phyloP scores from a whole-genome alignment of 202 grass and related monocot species.

The Carex arenaria region DNA sequence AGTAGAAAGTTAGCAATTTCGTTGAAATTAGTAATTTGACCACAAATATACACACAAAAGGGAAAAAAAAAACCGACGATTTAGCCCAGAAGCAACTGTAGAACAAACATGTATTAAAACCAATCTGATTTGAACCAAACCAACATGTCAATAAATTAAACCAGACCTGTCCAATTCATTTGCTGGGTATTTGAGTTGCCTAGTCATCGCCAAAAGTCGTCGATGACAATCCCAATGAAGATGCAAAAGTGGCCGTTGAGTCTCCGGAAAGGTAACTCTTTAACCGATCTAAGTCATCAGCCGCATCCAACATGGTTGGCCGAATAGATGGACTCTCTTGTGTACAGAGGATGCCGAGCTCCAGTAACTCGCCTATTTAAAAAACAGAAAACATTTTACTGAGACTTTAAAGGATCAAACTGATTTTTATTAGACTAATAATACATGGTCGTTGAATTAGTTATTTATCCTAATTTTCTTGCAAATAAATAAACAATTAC shows the following conservation, averaged over 20 bases:
- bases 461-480: not conserved
- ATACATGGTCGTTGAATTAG: not conserved
- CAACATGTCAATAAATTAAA: not conserved
- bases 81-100: not conserved
- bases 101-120: not conserved
- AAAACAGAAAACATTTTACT: not conserved
- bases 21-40: not conserved
- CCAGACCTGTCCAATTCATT: not conserved
- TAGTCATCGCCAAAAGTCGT: slow-evolving; percentile 49
- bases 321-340: slow-evolving; percentile 54
- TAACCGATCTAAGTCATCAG: slow-evolving; percentile 72
- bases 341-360: slow-evolving; percentile 71
- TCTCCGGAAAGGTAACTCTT: slow-evolving; percentile 76
- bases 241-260: slow-evolving; percentile 63
- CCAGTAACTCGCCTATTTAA: slow-evolving; percentile 52
- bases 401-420: no score
- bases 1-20: not conserved
- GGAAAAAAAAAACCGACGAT: not conserved
- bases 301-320: slow-evolving; percentile 80
- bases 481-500: not conserved
- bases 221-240: slow-evolving; percentile 77
- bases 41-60: not conserved
- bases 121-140: not conserved
- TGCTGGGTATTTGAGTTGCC: not conserved
- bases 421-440: not conserved